Evolutionary conservation across 345 rosid genomes (phyloP), one percentile per base, ranked within the genome.

Genomic region (Psidium guajava): DNA sequence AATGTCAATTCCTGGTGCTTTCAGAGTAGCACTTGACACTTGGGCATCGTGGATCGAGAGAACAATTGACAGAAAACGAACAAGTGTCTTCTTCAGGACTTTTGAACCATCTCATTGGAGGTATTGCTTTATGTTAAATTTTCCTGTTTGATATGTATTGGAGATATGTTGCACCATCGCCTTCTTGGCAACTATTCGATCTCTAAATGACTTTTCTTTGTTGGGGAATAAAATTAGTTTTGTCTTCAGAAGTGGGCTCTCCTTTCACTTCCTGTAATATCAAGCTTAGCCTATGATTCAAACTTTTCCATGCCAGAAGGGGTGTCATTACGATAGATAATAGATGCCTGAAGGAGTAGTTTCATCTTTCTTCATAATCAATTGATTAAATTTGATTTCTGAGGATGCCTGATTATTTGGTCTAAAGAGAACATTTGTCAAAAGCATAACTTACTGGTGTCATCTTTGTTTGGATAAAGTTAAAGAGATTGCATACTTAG

Each of bases 61-160:
- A 24, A 85, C 77, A 32, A 88, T 96, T 36, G 89, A 96, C 86
- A 88, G 88, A 55, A 93, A 90, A 82, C 95, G 90, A 89, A 96
- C 99, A 0, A 91, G 83, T 2, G 93, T 96, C 69, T 89, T 96
- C 89, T 92, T 96, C 86, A 93, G 99, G 81, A 93, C 98, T 51
- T 95, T 92, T 77, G 99, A 96, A 90, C 96, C 99, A 88, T 93
- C 95, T 22, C 99, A 96, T 84, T 96, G 98, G 98, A 89, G 96
- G 99, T 96, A 91, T 54, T 84, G 64, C 82, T 84, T 83, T 42
- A 87, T 44, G 32, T 47, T 82, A 16, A 5, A 53, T 51, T 13
- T 27, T 32, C 40, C 64, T 49, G 2, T 74, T 36, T 53, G 20
- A 56, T 56, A 28, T 74, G 36, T 9, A 53, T 51, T 8, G 36